Conservation (phyloP, 768 basidiomycete genomes). For the Xanthoconium stramineum region DNA sequence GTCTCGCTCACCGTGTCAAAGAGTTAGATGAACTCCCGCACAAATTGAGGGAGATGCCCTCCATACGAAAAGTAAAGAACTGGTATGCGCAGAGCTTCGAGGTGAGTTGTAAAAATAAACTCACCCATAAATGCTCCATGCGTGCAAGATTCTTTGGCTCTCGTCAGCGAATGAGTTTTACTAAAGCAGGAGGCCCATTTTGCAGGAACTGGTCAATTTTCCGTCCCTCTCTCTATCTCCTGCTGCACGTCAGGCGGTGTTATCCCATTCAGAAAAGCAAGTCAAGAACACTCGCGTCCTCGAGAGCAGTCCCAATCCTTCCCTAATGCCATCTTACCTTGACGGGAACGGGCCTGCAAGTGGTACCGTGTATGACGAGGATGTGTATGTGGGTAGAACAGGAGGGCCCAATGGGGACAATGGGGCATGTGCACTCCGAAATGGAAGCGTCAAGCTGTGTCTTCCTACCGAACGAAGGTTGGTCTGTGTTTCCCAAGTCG, state of each 20-base stretch:
- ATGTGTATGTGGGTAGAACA: background rate
- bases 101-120: slow-evolving; percentile 43
- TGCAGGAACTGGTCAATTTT: slow-evolving; percentile 85
- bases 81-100: slow-evolving; percentile 99
- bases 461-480: slow-evolving; percentile 86
- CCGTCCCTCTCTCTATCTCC: slow-evolving; percentile 70
- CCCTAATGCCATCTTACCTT: slow-evolving; percentile 38
- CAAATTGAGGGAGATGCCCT: slow-evolving; percentile 85
- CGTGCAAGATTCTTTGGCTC: background rate
- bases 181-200: background rate
- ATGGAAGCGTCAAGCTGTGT: slow-evolving; percentile 61
- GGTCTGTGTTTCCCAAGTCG: slow-evolving; percentile 4
- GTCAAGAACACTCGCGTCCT: slow-evolving; percentile 48
- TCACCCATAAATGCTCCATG: background rate
- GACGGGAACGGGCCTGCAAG: slow-evolving; percentile 32
- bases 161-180: background rate
- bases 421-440: slow-evolving; percentile 35
- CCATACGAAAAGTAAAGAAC: slow-evolving; percentile 91
- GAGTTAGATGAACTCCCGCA: slow-evolving; percentile 95
- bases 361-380: slow-evolving; percentile 7
- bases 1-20: slow-evolving; percentile 92
- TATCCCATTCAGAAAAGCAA: slow-evolving; percentile 39
- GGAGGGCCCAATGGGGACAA: slow-evolving; percentile 15
- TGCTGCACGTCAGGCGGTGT: slow-evolving; percentile 64
- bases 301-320: slow-evolving; percentile 78